Evolutionary conservation across 495 filamentous ascomycete genomes (phyloP).

Genomic region (Daldinia concentrica): DNA sequence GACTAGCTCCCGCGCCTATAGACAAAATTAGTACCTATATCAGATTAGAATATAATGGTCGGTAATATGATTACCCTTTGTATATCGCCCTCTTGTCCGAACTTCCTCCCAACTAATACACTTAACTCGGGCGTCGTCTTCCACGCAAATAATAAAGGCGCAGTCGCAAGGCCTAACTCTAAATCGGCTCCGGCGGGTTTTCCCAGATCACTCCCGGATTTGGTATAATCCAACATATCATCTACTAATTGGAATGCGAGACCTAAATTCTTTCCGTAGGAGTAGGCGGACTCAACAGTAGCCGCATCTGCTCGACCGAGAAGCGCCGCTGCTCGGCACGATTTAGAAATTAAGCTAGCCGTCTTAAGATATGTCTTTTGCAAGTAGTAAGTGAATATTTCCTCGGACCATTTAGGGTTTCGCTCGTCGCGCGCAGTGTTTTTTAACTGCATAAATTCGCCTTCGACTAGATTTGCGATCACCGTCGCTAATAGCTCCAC

Average conservation of each 20-base stretch:
- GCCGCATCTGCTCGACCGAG: constrained; percentile 79
- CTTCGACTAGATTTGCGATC: constrained; percentile 96
- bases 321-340: constrained; percentile 87
- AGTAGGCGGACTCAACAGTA: constrained; percentile 89
- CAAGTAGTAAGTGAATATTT: constrained; percentile 92
- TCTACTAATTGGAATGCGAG: constrained; percentile 98
- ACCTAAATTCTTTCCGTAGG: constrained; percentile 90
- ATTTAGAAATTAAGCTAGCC: constrained; percentile 93
- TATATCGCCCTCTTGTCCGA: constrained; percentile 83
- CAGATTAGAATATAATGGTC: neutral
- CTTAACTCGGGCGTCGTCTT: constrained; percentile 87
- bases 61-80: constrained; percentile 66
- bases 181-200: constrained; percentile 96
- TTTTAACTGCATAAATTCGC: constrained; percentile 99
- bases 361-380: constrained; percentile 99
- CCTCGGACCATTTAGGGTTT: constrained; percentile 82
- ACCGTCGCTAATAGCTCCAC: constrained; percentile 94
- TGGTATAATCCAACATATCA: constrained; percentile 96
- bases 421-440: constrained; percentile 90
- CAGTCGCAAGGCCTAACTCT: constrained; percentile 94
- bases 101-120: constrained; percentile 89
- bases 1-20: constrained; percentile 85
- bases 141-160: constrained; percentile 95
- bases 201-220: constrained; percentile 82
- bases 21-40: constrained; percentile 9